Conservation (phyloP, 768 basidiomycete genomes). For the Hygrophorus russula region DNA sequence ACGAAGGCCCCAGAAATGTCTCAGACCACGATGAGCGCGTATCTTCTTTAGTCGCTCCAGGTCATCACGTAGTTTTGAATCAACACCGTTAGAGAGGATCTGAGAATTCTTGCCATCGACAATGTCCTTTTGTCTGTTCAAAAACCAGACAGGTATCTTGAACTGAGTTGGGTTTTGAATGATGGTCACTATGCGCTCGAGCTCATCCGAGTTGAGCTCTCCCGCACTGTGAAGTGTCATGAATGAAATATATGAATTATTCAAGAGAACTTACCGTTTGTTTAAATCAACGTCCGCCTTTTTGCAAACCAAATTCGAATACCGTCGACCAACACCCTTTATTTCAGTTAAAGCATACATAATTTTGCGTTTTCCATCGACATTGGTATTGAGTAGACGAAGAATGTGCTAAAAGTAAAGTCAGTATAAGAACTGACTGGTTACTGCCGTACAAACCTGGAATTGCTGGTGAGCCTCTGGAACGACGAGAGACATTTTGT, state of each 20-base stretch:
- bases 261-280: slow-evolving; percentile 68
- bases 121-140: slow-evolving; percentile 98
- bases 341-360: slow-evolving; percentile 99
- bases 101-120: slow-evolving; percentile 95
- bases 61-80: slow-evolving; percentile 97
- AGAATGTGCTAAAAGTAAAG: slow-evolving; percentile 73
- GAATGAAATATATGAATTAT: slow-evolving; percentile 5
- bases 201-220: slow-evolving; percentile 98
- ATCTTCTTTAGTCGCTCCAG: slow-evolving; percentile 99
- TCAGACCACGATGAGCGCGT: slow-evolving; percentile 86
- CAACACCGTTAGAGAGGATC: slow-evolving; percentile 91
- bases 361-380: slow-evolving; percentile 98
- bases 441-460: slow-evolving; percentile 43
- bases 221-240: slow-evolving; percentile 69
- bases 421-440: slow-evolving; percentile 1
- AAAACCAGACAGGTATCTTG: slow-evolving; percentile 99
- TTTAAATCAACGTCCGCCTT: slow-evolving; percentile 98
- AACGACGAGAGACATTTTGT: slow-evolving; percentile 88
- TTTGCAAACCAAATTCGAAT: slow-evolving; percentile 98
- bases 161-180: slow-evolving; percentile 99
- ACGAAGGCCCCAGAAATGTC: slow-evolving; percentile 90
- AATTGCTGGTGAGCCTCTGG: slow-evolving; percentile 94
- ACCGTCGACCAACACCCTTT: slow-evolving; percentile 99
- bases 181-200: slow-evolving; percentile 97
- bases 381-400: slow-evolving; percentile 98